Conservation (phyloP, 441 rosid species). For the Hura crepitans region DNA sequence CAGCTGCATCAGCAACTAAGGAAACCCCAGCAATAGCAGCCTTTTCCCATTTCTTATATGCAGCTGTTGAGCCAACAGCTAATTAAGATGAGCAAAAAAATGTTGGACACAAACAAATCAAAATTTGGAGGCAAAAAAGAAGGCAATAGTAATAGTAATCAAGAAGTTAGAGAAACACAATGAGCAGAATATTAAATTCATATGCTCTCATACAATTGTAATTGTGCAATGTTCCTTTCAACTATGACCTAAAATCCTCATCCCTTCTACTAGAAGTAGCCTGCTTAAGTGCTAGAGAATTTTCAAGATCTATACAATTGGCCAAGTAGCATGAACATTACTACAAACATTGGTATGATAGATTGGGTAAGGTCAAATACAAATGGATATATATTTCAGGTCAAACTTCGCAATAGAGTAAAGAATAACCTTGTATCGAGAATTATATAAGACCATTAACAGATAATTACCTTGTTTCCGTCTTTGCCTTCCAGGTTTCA, state of each 20-base stretch:
- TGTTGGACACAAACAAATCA: background rate
- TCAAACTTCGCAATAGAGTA: background rate
- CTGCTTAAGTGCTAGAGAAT: background rate
- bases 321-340: background rate
- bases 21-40: slow-evolving; percentile 99
- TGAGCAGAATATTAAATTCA: background rate
- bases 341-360: background rate
- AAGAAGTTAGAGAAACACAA: background rate
- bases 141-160: background rate
- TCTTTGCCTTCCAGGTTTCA: slow-evolving; percentile 72
- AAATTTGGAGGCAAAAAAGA: slow-evolving; percentile 3
- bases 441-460: slow-evolving; percentile 4
- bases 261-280: background rate
- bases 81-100: slow-evolving; percentile 19
- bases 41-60: slow-evolving; percentile 91
- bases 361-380: background rate
- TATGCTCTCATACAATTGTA: background rate
- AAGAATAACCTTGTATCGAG: background rate
- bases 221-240: background rate
- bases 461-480: slow-evolving; percentile 63
- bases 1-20: slow-evolving; percentile 99
- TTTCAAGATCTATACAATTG: background rate
- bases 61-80: slow-evolving; percentile 50
- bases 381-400: background rate
- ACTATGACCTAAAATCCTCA: background rate